Conservation (phyloP, 2,329 filamentous ascomycete species). For the Ophiostoma piceae region DNA sequence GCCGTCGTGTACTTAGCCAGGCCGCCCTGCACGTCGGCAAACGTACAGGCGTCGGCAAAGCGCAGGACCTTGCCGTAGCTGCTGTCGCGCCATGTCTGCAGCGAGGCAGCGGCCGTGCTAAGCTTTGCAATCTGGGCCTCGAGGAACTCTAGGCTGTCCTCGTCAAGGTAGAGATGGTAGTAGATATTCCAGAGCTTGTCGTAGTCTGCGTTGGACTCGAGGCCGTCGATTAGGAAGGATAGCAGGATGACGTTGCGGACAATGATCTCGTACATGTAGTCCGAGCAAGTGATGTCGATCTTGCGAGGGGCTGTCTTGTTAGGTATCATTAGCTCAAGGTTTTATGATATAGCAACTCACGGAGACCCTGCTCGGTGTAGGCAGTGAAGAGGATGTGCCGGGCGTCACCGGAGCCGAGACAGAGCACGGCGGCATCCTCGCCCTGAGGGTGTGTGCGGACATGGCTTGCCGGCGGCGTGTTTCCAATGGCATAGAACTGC, state of each 20-base stretch:
- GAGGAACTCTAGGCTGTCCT: constrained; percentile 36
- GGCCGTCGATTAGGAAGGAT: constrained; percentile 45
- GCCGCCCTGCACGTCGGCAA: constrained; percentile 38
- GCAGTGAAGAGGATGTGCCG: constrained; percentile 53
- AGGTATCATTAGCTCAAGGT: too few relatives aligned
- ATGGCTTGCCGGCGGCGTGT: constrained; percentile 49
- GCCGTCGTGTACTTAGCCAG: constrained; percentile 34
- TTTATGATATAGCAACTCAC: too few relatives aligned
- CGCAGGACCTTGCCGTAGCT: constrained; percentile 42
- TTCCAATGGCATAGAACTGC: constrained; percentile 48
- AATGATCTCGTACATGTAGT: background rate
- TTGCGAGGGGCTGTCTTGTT: background rate
- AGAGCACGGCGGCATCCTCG: constrained; percentile 45
- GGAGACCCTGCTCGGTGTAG: constrained; percentile 39
- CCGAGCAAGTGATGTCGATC: background rate
- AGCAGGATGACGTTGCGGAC: constrained; percentile 53
- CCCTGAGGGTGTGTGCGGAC: constrained; percentile 46
- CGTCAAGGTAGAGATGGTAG: constrained; percentile 47
- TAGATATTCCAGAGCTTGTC: constrained; percentile 49
- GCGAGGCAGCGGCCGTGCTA: constrained; percentile 34
- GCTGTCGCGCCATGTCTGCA: constrained; percentile 42
- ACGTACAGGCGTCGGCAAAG: constrained; percentile 46
- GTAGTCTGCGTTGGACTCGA: constrained; percentile 22
- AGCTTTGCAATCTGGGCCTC: constrained; percentile 43
- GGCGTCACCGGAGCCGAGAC: constrained; percentile 53